Conservation (phyloP, 2,329 filamentous ascomycete genomes). For the Ceratocystiopsis sp. region DNA sequence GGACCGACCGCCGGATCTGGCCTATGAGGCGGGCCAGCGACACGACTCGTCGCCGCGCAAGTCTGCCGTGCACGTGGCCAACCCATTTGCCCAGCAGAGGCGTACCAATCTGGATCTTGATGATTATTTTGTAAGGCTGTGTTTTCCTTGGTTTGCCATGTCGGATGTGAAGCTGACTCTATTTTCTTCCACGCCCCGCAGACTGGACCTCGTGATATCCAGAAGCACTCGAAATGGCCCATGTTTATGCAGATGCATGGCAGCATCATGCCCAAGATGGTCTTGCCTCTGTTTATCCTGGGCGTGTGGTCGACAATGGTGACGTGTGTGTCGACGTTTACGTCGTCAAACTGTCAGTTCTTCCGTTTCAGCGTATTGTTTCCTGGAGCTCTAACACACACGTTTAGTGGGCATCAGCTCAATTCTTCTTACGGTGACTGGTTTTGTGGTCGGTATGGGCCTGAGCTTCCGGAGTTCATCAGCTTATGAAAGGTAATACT, state of each 20-base stretch:
- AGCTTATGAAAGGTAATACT: constrained; percentile 47
- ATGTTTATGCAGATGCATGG: constrained; percentile 63
- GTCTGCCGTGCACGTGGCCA: constrained; percentile 13
- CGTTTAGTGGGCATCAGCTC: constrained; percentile 38
- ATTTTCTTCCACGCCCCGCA: constrained; percentile 5
- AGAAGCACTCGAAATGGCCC: constrained; percentile 64
- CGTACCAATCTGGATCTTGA: constrained; percentile 22
- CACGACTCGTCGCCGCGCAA: constrained; percentile 13
- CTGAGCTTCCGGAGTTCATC: constrained; percentile 65
- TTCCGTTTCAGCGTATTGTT: neutral
- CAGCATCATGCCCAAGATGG: constrained; percentile 55
- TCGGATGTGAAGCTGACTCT: neutral
- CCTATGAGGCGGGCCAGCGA: constrained; percentile 2
- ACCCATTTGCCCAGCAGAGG: constrained; percentile 15
- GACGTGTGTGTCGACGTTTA: constrained; percentile 21
- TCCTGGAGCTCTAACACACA: neutral
- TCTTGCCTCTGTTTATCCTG: constrained; percentile 48
- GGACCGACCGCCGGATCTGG: constrained; percentile 4
- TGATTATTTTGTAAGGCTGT: constrained; percentile 25
- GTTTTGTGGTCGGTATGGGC: constrained; percentile 67
- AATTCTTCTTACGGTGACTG: constrained; percentile 66
- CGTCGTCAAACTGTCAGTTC: constrained; percentile 12
- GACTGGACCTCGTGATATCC: constrained; percentile 44
- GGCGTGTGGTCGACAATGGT: constrained; percentile 50
- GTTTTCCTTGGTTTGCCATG: neutral